Base-by-base conservation (phyloP, 805 yeast genomes). In the Candida caryicola region DNA sequence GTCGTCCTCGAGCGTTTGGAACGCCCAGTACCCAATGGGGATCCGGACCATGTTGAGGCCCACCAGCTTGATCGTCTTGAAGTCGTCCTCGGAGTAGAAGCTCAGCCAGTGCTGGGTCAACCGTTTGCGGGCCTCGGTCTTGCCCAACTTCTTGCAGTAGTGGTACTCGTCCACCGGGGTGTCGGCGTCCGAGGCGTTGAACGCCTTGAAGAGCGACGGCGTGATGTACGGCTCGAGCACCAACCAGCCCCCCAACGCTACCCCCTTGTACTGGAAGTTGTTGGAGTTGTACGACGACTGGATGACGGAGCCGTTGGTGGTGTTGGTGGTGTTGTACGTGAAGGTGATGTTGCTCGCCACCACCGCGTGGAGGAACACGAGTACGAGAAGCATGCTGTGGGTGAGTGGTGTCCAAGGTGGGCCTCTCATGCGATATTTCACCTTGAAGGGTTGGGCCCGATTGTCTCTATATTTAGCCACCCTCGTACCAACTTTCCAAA, bases 21-120 rank as follows among this genome's bases (percentile, higher is more conserved):
- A 81, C 1, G 90, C 86, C 93, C 95, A 85, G 57, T 85, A 85
- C 2, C 91, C 91, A 34, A 84, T 74, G 0, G 93, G 93, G 26
- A 85, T 72, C 34, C 93, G 64, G n/a, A 84, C 87, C 54, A 81
- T 66, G 51, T 83, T 81, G 45, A 82, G 72, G 0, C 87, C 88
- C 48, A 63, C 65, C 3, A 51, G 50, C 36, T 66, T 66, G 21
- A 81, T 81, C 28, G 66, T 62, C 18, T 57, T 50, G 45, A 82
- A 77, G 56, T 82, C 88, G 3, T 64, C 53, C 49, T 81, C 85
- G 5, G 71, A 75, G 43, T 77, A 75, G 71, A 77, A 81, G 0
- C 77, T 58, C 3, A 65, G 59, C 81, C 82, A 82, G 54, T 82
- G 89, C 1, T 55, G 36, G 25, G 64, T 57, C 39, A 82, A 59